phyloP scores from a whole-genome alignment of 768 basidiomycete genomes.

The Candolleomyces eurysporus region DNA sequence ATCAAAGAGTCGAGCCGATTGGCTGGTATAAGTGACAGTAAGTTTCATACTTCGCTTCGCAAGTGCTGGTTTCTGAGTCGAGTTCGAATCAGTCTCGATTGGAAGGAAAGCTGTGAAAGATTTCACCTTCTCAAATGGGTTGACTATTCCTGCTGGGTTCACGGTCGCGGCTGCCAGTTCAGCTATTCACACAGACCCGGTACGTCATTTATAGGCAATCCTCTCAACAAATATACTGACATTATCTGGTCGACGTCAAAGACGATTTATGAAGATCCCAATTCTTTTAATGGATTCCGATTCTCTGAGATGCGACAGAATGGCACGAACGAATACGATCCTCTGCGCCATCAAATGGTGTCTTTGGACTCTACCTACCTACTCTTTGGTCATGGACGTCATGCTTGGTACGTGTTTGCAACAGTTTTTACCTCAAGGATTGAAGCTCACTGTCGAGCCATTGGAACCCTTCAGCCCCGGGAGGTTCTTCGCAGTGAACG shows the following conservation, averaged over 20 bases:
- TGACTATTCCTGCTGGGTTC: slow-evolving; percentile 33
- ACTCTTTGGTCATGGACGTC: slow-evolving; percentile 37
- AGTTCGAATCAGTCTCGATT: slow-evolving; percentile 16
- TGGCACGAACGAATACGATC: slow-evolving; percentile 7
- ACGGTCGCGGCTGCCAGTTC: slow-evolving; percentile 21
- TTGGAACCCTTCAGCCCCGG: slow-evolving; percentile 20
- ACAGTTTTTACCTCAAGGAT: neutral
- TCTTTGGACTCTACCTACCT: slow-evolving; percentile 30
- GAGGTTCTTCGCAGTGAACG: slow-evolving; percentile 40
- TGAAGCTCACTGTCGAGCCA: too few relatives aligned
- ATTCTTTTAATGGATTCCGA: slow-evolving; percentile 35
- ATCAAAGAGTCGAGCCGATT: slow-evolving; percentile 34
- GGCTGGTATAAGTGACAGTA: slow-evolving; percentile 2
- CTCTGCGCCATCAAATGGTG: slow-evolving; percentile 31
- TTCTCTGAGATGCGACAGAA: slow-evolving; percentile 24
- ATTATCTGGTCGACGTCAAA: neutral
- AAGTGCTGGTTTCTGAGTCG: neutral
- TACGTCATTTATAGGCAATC: neutral
- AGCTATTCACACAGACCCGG: slow-evolving; percentile 22
- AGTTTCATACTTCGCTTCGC: neutral
- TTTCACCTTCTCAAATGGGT: slow-evolving; percentile 39
- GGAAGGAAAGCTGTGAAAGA: slow-evolving; percentile 30
- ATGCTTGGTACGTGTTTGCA: slow-evolving; percentile 23
- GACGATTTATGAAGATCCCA: slow-evolving; percentile 25
- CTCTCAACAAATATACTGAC: neutral